Evolutionary conservation across 148 eudicot species (phyloP), one percentile per base, ranked within the genome.

Genomic region (Hydrangea macrophylla): DNA sequence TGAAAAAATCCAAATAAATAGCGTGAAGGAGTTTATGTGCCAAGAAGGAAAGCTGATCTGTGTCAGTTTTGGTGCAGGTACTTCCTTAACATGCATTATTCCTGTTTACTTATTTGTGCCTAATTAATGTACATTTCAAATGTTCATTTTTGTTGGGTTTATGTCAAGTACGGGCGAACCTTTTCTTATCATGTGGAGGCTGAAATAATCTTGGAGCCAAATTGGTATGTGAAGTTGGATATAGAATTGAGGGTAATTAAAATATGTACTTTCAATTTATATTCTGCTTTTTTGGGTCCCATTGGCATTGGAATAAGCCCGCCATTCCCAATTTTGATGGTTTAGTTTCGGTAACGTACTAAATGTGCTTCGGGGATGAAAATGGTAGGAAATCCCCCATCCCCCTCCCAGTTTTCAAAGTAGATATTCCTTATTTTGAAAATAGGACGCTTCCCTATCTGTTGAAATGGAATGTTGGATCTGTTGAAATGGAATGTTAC

Each of bases 51-150:
- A 82, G 79, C 79, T 93, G 62, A 80, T 84, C 53, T 84, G 88
- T 25, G 74, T 90, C 78, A 82, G 83, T 66, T 86, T 78, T 75
- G 92, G 90, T 74, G 82, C 90, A 93, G 98, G 98, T 93, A 88
- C 37, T 20, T 40, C n/a, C 20, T 11, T 57, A 28, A 22, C 22
- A 45, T 45, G 26, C 57, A 70, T 31, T 18, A 23, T 36, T 23
- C 58, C 35, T 50, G 11, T 42, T 24, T 37, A 15, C 1, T 20
- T 17, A 17, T 35, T 27, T 31, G 7, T 53, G 12, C 57, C 27
- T 23, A 48, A 24, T 71, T 30, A 3, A 55, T 42, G 30, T 28
- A 42, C 17, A 48, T 1, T n/a, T n/a, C n/a, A 1, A 1, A 15
- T 48, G 12, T 48, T 48, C n/a, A 48, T 0, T n/a, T 15, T 15